Evolutionary conservation across 2,329 filamentous ascomycete genomes (phyloP).

Genomic region (Gremmenia infestans): DNA sequence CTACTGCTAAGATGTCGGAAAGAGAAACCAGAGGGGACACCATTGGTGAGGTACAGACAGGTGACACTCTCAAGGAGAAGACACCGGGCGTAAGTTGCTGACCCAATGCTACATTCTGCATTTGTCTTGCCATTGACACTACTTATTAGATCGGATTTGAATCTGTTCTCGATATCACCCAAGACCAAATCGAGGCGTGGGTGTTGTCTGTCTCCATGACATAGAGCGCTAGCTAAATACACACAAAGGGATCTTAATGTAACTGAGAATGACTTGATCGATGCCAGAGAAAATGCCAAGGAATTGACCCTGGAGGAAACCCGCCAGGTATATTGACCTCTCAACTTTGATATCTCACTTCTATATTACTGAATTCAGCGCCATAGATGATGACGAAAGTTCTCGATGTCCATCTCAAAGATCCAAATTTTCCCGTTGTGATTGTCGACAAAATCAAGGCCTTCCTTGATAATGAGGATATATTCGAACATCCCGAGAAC

Average conservation of each 20-base stretch:
- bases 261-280: conserved; percentile 42
- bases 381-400: conserved; percentile 35
- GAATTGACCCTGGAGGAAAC: conserved; percentile 38
- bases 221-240: not conserved
- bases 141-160: not conserved
- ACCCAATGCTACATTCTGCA: not conserved
- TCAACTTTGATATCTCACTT: not conserved
- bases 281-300: conserved; percentile 40
- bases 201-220: not conserved
- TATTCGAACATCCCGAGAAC: conserved; percentile 42
- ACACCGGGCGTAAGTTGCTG: not conserved
- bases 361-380: conserved; percentile 10
- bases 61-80: not conserved
- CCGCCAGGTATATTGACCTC: conserved; percentile 31
- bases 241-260: conserved; percentile 34
- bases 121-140: not conserved
- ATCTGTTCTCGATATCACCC: not conserved
- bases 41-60: too few species aligned
- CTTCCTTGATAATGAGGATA: conserved; percentile 40
- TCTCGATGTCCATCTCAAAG: conserved; percentile 38
- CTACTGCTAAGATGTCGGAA: too few species aligned
- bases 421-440: conserved; percentile 43
- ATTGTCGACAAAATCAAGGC: conserved; percentile 37
- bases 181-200: not conserved
- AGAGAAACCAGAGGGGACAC: too few species aligned